These are phyloP conservation scores for Russula sp. DNA, from an alignment of 768 basidiomycete species.

Conservation along the genomic window DNA sequence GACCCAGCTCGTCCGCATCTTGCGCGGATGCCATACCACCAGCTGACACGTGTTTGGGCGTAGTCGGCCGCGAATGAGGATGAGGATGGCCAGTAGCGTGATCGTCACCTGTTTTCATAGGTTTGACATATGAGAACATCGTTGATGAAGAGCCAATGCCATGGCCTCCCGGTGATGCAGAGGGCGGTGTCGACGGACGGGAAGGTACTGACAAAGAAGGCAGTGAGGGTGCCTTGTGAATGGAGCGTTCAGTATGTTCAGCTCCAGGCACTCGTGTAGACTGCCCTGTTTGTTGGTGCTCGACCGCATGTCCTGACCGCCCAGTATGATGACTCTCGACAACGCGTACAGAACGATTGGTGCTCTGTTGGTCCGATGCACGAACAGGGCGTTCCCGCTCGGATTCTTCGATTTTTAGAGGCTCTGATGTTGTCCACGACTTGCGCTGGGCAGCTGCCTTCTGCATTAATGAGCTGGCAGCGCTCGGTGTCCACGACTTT, in stretches of 20 bases:
- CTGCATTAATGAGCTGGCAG: conserved; percentile 1
- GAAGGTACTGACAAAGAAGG: conserved; percentile 22
- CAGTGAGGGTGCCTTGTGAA: conserved; percentile 21
- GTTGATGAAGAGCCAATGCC: conserved; percentile 70
- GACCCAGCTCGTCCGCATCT: conserved; percentile 42
- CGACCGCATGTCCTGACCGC: conserved; percentile 6
- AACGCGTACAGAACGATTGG: neutral
- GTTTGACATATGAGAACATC: conserved; percentile 61
- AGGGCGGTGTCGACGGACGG: conserved; percentile 8
- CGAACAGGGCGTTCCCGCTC: conserved; percentile 5
- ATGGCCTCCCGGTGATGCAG: conserved; percentile 22
- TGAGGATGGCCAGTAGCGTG: conserved; percentile 32
- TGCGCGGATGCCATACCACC: conserved; percentile 24
- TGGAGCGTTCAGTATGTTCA: conserved; percentile 16
- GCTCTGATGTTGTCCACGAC: conserved; percentile 20
- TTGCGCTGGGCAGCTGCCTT: conserved; percentile 15
- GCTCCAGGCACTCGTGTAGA: neutral
- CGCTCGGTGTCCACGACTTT: conserved; percentile 25
- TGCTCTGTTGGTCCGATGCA: conserved; percentile 1
- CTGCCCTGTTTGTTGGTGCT: conserved; percentile 1
- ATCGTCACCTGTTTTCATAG: conserved; percentile 48
- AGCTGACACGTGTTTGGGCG: conserved; percentile 25
- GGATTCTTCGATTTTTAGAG: conserved; percentile 6
- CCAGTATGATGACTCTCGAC: conserved; percentile 19
- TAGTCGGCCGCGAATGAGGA: conserved; percentile 31